Conservation (phyloP, 352 stramenopile genomes). For the Saprolegnia parasitica region DNA sequence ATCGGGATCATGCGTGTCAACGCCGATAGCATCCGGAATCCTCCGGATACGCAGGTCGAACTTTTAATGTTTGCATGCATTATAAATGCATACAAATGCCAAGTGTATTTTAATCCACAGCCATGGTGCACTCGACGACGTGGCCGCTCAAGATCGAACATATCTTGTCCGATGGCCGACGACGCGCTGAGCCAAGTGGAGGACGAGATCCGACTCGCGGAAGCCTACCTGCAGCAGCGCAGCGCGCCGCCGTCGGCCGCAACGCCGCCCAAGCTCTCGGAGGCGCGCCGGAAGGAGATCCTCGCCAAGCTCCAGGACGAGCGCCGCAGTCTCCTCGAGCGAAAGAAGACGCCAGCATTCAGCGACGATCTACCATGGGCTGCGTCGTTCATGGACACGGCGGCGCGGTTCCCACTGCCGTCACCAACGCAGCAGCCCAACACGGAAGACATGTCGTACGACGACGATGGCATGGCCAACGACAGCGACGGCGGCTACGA, state of each 20-base stretch:
- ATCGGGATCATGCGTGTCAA: not conserved
- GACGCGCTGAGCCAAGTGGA: conserved; percentile 57
- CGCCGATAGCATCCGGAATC: not conserved
- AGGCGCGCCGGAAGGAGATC: conserved; percentile 57
- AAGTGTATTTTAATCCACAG: too few species aligned
- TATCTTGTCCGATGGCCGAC: not conserved
- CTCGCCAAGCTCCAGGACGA: conserved; percentile 59
- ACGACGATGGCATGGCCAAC: not conserved
- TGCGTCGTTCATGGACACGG: conserved; percentile 18
- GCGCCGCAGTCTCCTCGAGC: conserved; percentile 18
- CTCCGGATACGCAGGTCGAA: not conserved
- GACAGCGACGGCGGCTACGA: conserved; percentile 7
- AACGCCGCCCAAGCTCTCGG: conserved; percentile 32
- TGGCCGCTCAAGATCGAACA: conserved; percentile 9
- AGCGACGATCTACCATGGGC: not conserved
- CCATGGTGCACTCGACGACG: not conserved
- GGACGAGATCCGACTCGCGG: conserved; percentile 53
- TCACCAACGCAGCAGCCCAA: not conserved
- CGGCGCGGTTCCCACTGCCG: conserved; percentile 15
- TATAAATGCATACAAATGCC: not conserved
- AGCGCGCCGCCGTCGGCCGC: not conserved
- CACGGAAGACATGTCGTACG: not conserved
- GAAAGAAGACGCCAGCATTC: too few species aligned
- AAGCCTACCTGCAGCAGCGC: conserved; percentile 50
- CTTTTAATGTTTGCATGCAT: not conserved